Evolutionary conservation across 192 early-diverging fungal genomes (phyloP), one percentile per base, ranked within the genome.

Genomic region (Pilobolus umbonatus): DNA sequence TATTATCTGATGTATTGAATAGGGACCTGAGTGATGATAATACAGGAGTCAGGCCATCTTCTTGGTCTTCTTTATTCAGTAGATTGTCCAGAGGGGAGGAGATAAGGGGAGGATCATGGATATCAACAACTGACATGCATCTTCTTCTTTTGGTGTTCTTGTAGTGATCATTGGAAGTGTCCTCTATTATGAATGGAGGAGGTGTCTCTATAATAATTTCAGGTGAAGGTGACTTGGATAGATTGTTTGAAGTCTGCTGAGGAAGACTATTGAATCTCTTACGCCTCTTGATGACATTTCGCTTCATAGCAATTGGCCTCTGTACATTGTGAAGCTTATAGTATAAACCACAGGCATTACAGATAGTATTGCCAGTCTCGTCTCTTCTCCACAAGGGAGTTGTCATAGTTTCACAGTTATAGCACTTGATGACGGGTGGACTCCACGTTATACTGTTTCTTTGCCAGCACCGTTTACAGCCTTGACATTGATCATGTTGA

Each of bases 331-430:
- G 90, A 40, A 93, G 81, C 59, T 89, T 90, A 63, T 74, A 93
- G 65, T 96, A 94, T 39, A 96, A 74, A 2, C 95, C 95, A 60
- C 89, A 92, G 3, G 89, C 89, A 57, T 92, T 92, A 63, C 89
- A 92, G 22, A 90, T 88, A 2, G 88, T 84, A 57, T 86, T 81
- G 51, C 86, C 86, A 21, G 75, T 61, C 30, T 83, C 84, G 46
- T 88, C 85, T 46, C 89, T 71, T 11, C 89, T 78, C 89, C 89
- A 92, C 36, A 92, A 73, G 10, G 89, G 89, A 4, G 89, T 92
- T 26, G 80, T 83, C 0, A 82, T 89, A 6, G 89, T 96, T 14
- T 73, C 65, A 77, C 96, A 98, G 80, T 98, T 96, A 30, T 73
- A 76, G 75, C 94, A 97, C 39, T 65, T 70, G 15, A 78, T 77